Base-by-base conservation (phyloP, 345 rosid genomes). In the Microcos paniculata region DNA sequence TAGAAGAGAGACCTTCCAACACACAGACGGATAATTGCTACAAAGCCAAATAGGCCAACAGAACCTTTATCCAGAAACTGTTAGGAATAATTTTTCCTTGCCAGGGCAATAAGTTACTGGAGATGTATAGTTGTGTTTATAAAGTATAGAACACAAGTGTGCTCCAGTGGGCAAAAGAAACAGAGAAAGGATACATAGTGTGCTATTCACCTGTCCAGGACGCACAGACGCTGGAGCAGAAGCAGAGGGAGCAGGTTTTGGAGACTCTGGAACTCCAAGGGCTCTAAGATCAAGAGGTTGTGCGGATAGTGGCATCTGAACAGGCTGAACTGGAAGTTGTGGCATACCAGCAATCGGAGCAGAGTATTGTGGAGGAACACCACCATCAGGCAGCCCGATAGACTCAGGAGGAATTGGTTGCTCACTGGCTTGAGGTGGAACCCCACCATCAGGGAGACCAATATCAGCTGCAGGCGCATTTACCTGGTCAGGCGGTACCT, bases 251-350 rank as follows among this genome's bases (percentile, higher is more conserved):
- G 86, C 72, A 74, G 92, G 86, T 76, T 93, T 96, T 74, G 84
- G 95, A 19, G 94, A 84, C 75, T 93, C 92, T 24, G 86, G 84
- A 75, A 87, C 94, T 80, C 98, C 98, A 62, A 96, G 98, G 52
- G 85, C 85, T 67, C 97, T 93, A 74, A 93, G 98, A 86, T 93
- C 98, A 79, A 96, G 97, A 78, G 98, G 98, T 73, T 90, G 95
- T 2, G 90, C 78, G 62, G 91, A 87, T 62, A 85, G 56, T 2
- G 88, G 89, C 55, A 48, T 76, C 80, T 81, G 90, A 53, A 89
- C 71, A 73, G 82, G 79, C 79, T 79, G 90, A 75, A 79, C 79
- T 18, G 78, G 88, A 73, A 88, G 74, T 71, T 87, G 90, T 42
- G 76, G 77, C 62, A 76, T 66, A 33, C 68, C 45, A 69, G 79